Evolutionary conservation across 371 early-diverging fungal species (phyloP).

Genomic region (Mycotypha africana): DNA sequence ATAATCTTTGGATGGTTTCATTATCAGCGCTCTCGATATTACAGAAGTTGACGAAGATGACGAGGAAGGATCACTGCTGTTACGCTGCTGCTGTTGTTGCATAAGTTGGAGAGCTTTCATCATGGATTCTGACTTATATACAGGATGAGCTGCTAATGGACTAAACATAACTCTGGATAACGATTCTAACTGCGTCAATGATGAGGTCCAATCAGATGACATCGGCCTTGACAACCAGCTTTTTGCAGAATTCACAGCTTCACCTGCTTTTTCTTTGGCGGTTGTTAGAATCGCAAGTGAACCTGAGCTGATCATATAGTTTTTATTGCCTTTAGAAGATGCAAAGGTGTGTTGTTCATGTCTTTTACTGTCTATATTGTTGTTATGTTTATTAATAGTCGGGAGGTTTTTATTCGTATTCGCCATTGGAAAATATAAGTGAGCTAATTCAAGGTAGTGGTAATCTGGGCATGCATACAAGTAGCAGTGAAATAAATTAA

Average conservation of each 20-base stretch:
- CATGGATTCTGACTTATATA: constrained; percentile 42
- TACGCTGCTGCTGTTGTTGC: constrained; percentile 38
- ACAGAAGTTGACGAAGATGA: constrained; percentile 2
- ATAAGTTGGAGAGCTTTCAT: constrained; percentile 38
- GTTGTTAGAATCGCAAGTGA: constrained; percentile 12
- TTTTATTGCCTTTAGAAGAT: too few species aligned
- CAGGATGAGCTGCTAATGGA: constrained; percentile 41
- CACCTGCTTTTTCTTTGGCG: constrained; percentile 28
- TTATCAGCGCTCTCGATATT: too few species aligned
- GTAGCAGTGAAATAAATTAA: too few species aligned
- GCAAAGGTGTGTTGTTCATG: too few species aligned
- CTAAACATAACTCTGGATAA: constrained; percentile 45
- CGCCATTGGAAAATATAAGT: too few species aligned
- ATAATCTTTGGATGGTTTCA: constrained; percentile 13
- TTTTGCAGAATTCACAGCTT: constrained; percentile 27
- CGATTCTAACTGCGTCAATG: constrained; percentile 37
- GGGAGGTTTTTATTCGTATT: too few species aligned
- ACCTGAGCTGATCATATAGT: too few species aligned
- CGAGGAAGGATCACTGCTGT: constrained; percentile 5
- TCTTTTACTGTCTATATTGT: too few species aligned
- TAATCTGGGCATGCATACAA: too few species aligned
- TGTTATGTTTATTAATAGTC: too few species aligned
- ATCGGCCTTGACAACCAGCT: too few species aligned
- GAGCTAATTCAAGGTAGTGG: too few species aligned
- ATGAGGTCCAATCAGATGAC: constrained; percentile 26